These are phyloP conservation scores for Hortaea sp. DNA, from an alignment of 2,329 filamentous ascomycete species.

Conservation along the genomic window DNA sequence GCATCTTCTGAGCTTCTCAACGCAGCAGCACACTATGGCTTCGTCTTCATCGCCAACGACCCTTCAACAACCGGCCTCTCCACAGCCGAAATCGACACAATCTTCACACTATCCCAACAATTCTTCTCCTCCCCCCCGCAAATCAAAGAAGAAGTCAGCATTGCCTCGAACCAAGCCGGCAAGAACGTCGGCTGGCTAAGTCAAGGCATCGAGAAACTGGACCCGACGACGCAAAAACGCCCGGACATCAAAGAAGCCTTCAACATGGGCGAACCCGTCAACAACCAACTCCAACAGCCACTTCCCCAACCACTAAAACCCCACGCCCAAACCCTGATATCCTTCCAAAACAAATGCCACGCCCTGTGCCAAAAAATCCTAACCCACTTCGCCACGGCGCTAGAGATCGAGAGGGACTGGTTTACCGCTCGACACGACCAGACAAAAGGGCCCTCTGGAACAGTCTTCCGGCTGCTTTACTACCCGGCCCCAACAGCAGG, in stretches of 20 bases:
- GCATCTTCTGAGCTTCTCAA: constrained; percentile 62
- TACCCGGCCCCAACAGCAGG: constrained; percentile 21
- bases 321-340: constrained; percentile 51
- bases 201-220: constrained; percentile 80
- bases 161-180: constrained; percentile 48
- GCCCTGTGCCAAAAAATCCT: constrained; percentile 63
- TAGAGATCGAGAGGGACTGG: constrained; percentile 46
- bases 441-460: constrained; percentile 40
- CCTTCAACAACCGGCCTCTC: constrained; percentile 41
- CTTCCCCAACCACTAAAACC: constrained; percentile 55
- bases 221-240: constrained; percentile 64
- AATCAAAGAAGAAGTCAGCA: constrained; percentile 66
- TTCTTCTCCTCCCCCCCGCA: constrained; percentile 63
- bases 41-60: constrained; percentile 59
- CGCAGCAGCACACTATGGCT: constrained; percentile 74
- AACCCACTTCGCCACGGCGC: constrained; percentile 65
- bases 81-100: constrained; percentile 56
- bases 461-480: constrained; percentile 45
- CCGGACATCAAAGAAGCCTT: constrained; percentile 83
- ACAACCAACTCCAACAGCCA: constrained; percentile 63
- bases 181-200: constrained; percentile 82
- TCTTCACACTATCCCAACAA: constrained; percentile 62
- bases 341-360: constrained; percentile 63
- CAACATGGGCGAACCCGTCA: constrained; percentile 73
- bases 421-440: constrained; percentile 53